Evolutionary conservation across 2,329 filamentous ascomycete genomes (phyloP).

Genomic region (Exophiala lecanii-corni): DNA sequence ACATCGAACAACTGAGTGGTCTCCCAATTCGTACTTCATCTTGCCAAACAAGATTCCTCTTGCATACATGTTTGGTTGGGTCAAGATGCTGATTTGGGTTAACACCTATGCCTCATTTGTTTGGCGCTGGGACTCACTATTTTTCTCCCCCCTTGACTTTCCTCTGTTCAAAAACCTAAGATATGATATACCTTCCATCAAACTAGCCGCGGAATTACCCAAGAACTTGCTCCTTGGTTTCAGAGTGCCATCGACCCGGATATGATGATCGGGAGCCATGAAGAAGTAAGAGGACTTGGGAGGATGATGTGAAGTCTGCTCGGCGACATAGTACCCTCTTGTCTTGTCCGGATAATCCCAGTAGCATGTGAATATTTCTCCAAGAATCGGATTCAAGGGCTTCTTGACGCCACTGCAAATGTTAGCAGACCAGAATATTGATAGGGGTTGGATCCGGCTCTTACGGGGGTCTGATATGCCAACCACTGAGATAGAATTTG

Average conservation of each 20-base stretch:
- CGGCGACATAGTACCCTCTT: constrained; percentile 89
- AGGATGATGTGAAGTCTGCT: constrained; percentile 96
- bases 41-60: constrained; percentile 95
- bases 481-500: constrained; percentile 96
- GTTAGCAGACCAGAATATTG: constrained; percentile 15
- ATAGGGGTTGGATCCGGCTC: constrained; percentile 33
- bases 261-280: constrained; percentile 88
- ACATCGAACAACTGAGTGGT: constrained; percentile 74
- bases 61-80: constrained; percentile 98
- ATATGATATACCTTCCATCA: constrained; percentile 96
- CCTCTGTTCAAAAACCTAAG: constrained; percentile 77
- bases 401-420: constrained; percentile 84
- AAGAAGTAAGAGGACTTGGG: constrained; percentile 99
- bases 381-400: constrained; percentile 91
- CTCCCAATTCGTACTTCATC: constrained; percentile 94
- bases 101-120: constrained; percentile 6
- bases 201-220: constrained; percentile 92
- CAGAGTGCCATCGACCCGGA: constrained; percentile 90
- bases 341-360: constrained; percentile 87
- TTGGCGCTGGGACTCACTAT: constrained; percentile 63
- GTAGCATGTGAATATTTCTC: constrained; percentile 90
- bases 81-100: constrained; percentile 64
- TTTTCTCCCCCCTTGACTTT: constrained; percentile 64
- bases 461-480: constrained; percentile 97
- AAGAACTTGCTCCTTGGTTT: constrained; percentile 94